Evolutionary conservation across 305 asterid genomes (phyloP), one percentile per base, ranked within the genome.

Genomic region (Fraxinus sp.): DNA sequence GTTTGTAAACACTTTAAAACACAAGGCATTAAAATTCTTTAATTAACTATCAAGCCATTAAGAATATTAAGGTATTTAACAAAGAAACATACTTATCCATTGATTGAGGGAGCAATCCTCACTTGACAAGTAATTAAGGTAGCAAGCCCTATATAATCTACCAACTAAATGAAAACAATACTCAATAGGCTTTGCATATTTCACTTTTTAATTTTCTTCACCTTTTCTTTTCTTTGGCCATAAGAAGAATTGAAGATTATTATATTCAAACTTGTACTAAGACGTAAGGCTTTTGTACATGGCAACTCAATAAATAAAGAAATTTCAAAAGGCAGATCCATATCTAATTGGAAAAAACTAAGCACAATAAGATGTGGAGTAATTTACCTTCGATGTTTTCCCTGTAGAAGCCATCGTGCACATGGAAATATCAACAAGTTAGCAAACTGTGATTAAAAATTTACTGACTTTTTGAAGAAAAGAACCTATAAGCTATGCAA

Each of bases 361-460:
- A 30, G 13, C n/a, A 22, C 79, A 4, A 49, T 44, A 57, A 71
- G 70, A 73, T 59, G 66, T 7, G 24, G 55, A 24, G 36, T 11
- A 74, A 52, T 77, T 68, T 86, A 93, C 97, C 91, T 91, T 93
- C 18, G 93, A 85, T 77, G 94, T 89, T 93, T 91, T 93, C 81
- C 97, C 97, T 93, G 90, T 85, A 86, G 77, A 78, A 77, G 83
- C 35, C 89, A 84, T 72, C 83, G 78, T 77, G 77, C 85, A 88
- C 84, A 84, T 77, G 87, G 79, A 86, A 86, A 85, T 68, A 83
- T 37, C 70, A 80, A 44, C 14, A 77, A 79, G 83, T 85, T 52
- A 86, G 83, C 36, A 74, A 57, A 57, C 52, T 14, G 46, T 36
- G 24, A 86, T 10, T 83, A 82, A 79, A 83, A 84, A 44, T 62